Percentiles rank a stretch among this genome's conserved stretches.
Conservation (phyloP, 306 rosid species). For the Leucaena leucocephala region DNA sequence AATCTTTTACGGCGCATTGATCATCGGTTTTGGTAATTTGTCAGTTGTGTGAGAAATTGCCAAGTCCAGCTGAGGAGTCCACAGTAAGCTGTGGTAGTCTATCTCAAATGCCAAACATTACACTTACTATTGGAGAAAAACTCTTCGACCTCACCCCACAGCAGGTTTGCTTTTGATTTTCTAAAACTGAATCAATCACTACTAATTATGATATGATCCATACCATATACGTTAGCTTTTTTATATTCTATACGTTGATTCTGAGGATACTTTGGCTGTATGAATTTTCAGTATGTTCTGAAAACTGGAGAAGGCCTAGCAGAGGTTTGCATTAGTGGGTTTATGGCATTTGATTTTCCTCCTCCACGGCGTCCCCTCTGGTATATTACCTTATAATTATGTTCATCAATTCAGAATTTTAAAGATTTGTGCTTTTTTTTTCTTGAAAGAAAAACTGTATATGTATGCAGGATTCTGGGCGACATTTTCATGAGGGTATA, state of each 20-base stretch:
- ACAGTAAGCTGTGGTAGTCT: slow-evolving; percentile 58
- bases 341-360: slow-evolving; percentile 72
- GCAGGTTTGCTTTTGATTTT: slow-evolving; percentile 58
- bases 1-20: background rate
- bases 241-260: slow-evolving; percentile 19
- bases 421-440: background rate
- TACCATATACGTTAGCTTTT: slow-evolving; percentile 18
- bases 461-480: slow-evolving; percentile 60
- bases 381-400: slow-evolving; percentile 41
- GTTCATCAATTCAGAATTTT: background rate
- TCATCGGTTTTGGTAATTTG: slow-evolving; percentile 22
- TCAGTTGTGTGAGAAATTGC: slow-evolving; percentile 79
- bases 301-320: slow-evolving; percentile 72
- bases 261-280: slow-evolving; percentile 19
- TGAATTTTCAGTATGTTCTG: slow-evolving; percentile 67
- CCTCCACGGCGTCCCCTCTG: slow-evolving; percentile 82
- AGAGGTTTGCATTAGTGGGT: slow-evolving; percentile 77
- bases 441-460: background rate
- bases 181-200: background rate
- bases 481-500: slow-evolving; percentile 83
- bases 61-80: slow-evolving; percentile 82
- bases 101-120: slow-evolving; percentile 65
- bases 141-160: slow-evolving; percentile 69
- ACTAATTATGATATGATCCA: slow-evolving; percentile 4
- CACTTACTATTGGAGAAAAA: slow-evolving; percentile 70